Conservation (phyloP, 2,329 filamentous ascomycete genomes). For the Apiospora koreana region DNA sequence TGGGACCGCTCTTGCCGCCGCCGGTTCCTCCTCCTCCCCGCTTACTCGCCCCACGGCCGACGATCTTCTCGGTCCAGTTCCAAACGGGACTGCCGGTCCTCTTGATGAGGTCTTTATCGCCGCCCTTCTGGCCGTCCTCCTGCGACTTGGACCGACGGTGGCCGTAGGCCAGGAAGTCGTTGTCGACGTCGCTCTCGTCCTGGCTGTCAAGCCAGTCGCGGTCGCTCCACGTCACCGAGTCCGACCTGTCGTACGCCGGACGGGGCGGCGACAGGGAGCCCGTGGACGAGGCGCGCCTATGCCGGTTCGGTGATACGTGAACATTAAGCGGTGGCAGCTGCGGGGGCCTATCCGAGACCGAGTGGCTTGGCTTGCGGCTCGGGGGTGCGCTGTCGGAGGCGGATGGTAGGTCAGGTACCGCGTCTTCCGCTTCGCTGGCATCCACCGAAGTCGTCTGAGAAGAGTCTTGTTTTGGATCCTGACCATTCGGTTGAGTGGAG, state of each 20-base stretch:
- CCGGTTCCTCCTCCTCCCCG: constrained; percentile 13
- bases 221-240: constrained; percentile 68
- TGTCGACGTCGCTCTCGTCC: constrained; percentile 44
- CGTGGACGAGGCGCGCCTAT: constrained; percentile 1
- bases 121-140: constrained; percentile 17
- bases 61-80: constrained; percentile 48
- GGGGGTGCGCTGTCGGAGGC: constrained; percentile 22
- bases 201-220: constrained; percentile 61
- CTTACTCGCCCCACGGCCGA: constrained; percentile 35
- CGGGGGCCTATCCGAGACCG: background rate
- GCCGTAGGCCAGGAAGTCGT: constrained; percentile 20
- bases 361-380: constrained; percentile 14
- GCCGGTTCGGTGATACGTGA: background rate
- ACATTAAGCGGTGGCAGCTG: background rate
- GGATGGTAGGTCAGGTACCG: constrained; percentile 46
- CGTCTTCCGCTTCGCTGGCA: constrained; percentile 43
- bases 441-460: constrained; percentile 19
- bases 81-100: constrained; percentile 29
- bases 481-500: constrained; percentile 21
- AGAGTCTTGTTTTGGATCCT: constrained; percentile 19
- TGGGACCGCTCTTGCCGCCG: background rate
- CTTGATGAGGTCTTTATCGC: constrained; percentile 16
- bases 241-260: constrained; percentile 36
- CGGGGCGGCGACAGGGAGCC: constrained; percentile 26
- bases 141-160: constrained; percentile 7